A percentile compares a stretch with the other conserved stretches of the same genome.
phyloP scores from a whole-genome alignment of 495 filamentous ascomycete genomes.

The Hypoxylon intermedium region DNA sequence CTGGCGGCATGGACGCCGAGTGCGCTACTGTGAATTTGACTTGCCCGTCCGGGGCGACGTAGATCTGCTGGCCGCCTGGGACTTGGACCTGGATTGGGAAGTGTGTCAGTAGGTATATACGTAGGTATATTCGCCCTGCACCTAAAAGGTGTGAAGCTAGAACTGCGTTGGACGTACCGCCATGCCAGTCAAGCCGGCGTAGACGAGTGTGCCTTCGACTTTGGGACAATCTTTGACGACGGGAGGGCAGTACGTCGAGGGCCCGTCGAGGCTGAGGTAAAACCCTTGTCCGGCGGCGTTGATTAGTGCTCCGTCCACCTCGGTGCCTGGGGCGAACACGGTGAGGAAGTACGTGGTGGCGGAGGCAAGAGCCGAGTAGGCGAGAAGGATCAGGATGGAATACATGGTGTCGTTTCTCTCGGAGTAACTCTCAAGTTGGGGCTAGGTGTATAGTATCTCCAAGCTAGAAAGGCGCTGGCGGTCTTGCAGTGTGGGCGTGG shows the following conservation, averaged over 20 bases:
- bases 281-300: conserved; percentile 36
- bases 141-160: too few relatives aligned
- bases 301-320: conserved; percentile 20
- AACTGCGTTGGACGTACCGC: conserved; percentile 24
- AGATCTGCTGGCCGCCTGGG: conserved; percentile 71
- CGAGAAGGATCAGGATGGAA: background rate
- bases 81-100: conserved; percentile 56
- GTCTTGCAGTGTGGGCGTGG: too few relatives aligned
- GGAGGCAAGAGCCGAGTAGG: conserved; percentile 19
- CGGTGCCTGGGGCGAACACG: conserved; percentile 31
- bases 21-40: conserved; percentile 68
- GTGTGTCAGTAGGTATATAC: background rate
- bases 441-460: too few relatives aligned
- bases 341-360: conserved; percentile 33
- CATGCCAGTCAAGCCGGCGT: conserved; percentile 24
- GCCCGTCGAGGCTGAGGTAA: conserved; percentile 26
- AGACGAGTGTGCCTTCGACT: conserved; percentile 33
- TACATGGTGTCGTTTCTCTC: conserved; percentile 8
- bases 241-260: conserved; percentile 30
- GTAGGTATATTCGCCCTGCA: background rate
- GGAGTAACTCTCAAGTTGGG: background rate
- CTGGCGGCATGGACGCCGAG: conserved; percentile 62
- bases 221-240: conserved; percentile 19
- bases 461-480: too few relatives aligned
- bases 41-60: conserved; percentile 62